Base-by-base conservation (phyloP, 2,329 filamentous ascomycete genomes). In the Xylariaceae sp. region DNA sequence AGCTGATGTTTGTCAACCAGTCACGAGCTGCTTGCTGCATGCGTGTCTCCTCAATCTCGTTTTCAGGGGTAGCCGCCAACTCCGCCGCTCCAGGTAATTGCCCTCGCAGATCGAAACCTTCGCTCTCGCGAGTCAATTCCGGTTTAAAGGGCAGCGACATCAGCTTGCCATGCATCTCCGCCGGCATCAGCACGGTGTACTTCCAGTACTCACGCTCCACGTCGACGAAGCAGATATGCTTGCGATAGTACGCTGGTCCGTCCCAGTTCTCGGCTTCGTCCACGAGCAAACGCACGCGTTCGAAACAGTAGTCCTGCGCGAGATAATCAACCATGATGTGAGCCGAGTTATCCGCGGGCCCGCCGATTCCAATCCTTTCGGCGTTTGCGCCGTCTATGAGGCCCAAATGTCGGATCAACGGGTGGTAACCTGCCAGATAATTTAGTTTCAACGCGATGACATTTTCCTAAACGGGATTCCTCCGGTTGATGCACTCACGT, bases 311-410 rank as follows among this genome's bases (percentile, higher is more conserved):
- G 47, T 51, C 18, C 23, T 51, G 53, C 1, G 57, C 34, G 15
- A 59, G 47, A n/a, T 59, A 59, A 30, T 59, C 57, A 9, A 45
- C 39, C 50, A 58, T 53, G 56, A 58, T 48, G 17, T 53, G 56
- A 13, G 39, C 42, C 1, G 51, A 48, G 18, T 48, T 30, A 13
- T 13, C 37, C 11, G 7, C 11, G 7, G 37, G 37, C 2, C 37
- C 37, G 37, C 37, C 37, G 37, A 42, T 42, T 10, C 42, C 56
- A 23, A 56, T 50, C 18, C 18, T 56, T 15, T 18, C 35, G 3
- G n/a, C 13, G 2, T 39, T 34, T 7, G 54, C 23, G 30, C 45
- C 54, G 17, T 37, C 55, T n/a, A 57, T 44, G 2, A 51, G 49
- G 23, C 55, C 48, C 17, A 51, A 39, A 30, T 35, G 48, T 15